phyloP scores from a whole-genome alignment of 2,329 filamentous ascomycete species.

The Penicillium verrucosum region DNA sequence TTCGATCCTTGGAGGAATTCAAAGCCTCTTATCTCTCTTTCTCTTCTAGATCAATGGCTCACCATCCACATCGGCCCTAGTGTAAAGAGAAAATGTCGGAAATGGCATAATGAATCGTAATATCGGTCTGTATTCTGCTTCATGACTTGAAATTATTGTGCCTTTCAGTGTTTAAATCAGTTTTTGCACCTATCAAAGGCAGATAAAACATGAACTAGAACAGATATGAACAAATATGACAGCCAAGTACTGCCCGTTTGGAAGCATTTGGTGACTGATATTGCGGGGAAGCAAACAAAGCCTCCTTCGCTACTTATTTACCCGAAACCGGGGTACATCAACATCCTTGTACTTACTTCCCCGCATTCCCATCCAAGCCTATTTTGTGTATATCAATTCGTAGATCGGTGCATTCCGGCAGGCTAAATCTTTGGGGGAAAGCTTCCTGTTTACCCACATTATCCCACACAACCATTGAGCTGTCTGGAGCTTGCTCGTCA shows the following conservation, averaged over 20 bases:
- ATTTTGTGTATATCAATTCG: background rate
- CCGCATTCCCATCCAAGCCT: background rate
- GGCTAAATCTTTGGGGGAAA: background rate
- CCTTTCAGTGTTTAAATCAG: too few species aligned
- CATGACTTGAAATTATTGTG: too few species aligned
- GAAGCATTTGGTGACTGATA: background rate
- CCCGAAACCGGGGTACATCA: background rate
- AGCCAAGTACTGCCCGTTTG: too few species aligned
- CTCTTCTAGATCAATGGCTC: background rate
- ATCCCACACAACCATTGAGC: background rate
- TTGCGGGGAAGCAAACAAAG: background rate
- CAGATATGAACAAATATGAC: too few species aligned
- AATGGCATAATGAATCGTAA: too few species aligned
- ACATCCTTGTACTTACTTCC: background rate
- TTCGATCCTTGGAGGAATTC: background rate
- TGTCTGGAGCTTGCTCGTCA: background rate
- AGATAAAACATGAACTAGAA: too few species aligned
- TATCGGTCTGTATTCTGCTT: too few species aligned
- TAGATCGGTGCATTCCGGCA: background rate
- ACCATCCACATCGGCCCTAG: too few species aligned
- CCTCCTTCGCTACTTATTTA: background rate
- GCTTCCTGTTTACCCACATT: background rate
- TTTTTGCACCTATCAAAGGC: too few species aligned
- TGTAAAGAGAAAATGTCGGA: too few species aligned
- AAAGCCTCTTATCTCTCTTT: background rate